Conservation (phyloP, 2,329 filamentous ascomycete genomes). For the Botrytis elliptica region DNA sequence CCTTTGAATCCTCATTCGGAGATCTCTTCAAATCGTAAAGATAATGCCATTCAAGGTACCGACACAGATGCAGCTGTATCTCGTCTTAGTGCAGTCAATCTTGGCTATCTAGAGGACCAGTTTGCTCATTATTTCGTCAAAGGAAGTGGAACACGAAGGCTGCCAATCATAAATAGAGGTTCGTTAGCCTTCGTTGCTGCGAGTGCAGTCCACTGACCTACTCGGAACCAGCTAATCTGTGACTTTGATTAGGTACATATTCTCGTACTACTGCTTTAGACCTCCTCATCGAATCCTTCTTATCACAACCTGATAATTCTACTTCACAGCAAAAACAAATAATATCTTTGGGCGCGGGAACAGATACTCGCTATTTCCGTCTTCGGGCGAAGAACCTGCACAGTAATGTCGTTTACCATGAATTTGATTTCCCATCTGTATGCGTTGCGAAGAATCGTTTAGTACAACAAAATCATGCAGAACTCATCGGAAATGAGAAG, state of each 20-base stretch:
- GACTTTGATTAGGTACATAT: conserved; percentile 69
- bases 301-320: conserved; percentile 43
- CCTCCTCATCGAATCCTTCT: conserved; percentile 69
- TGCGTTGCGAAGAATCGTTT: conserved; percentile 52
- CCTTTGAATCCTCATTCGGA: conserved; percentile 18
- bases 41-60: conserved; percentile 80
- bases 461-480: conserved; percentile 22
- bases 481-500: conserved; percentile 3
- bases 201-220: conserved; percentile 14
- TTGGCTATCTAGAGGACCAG: conserved; percentile 80
- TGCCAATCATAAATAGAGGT: conserved; percentile 96
- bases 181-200: conserved; percentile 32
- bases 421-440: conserved; percentile 83
- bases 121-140: conserved; percentile 71
- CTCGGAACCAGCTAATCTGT: conserved; percentile 11
- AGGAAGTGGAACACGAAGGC: conserved; percentile 58
- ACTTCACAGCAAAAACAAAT: conserved; percentile 62
- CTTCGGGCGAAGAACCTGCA: conserved; percentile 45
- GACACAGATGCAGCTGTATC: conserved; percentile 90
- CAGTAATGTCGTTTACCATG: conserved; percentile 70
- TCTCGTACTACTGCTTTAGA: conserved; percentile 84
- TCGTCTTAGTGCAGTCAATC: conserved; percentile 79
- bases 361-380: conserved; percentile 84
- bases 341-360: conserved; percentile 88
- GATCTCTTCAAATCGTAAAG: conserved; percentile 43